Base-by-base conservation (phyloP, 306 rosid species). In the Castanea mollissima region DNA sequence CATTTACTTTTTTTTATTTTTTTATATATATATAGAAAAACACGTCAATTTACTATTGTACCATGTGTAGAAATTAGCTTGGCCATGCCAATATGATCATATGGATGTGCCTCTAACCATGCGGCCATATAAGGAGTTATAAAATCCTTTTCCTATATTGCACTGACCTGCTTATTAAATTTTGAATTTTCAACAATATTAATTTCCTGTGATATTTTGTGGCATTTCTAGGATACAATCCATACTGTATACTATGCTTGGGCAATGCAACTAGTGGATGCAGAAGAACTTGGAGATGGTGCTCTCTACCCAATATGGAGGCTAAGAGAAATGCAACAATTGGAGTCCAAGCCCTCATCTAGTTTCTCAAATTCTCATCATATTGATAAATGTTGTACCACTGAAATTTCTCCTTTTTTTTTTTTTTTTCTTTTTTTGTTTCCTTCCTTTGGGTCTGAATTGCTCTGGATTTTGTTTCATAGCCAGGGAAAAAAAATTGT, bases 201-300 rank as follows among this genome's bases (percentile, higher is more conserved):
- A 65, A 31, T 14, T 31, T 3, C 49, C 49, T 31, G 25, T 57
- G 46, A 38, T 41, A 38, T 31, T 12, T 14, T 1, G 64, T 58
- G 77, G 41, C 29, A 63, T 72, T 55, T 27, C 55, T 65, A 91
- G 97, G 97, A 95, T 74, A 95, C 97, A 20, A 91, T 95, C 81
- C 99, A 92, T 87, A 91, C 92, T 7, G 95, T 95, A 69, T 82
- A 64, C 59, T 86, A 91, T 58, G 84, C 79, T 0, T 95, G 99
- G 99, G 97, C 99, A 2, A 90, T 92, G 87, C 98, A 94, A 75
- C 92, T 84, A 85, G 84, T 90, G 89, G 96, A 92, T 16, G 86
- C 82, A 34, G 92, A 92, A 85, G 95, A 94, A 55, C 88, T 80
- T 1, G 93, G 85, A 18, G 97, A 89, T 19, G 95, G 89, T 76